A percentile compares a stretch with the other conserved stretches of the same genome.
Evolutionary conservation across 257 asterid genomes (phyloP).

Genomic region (Solanum etuberosum): DNA sequence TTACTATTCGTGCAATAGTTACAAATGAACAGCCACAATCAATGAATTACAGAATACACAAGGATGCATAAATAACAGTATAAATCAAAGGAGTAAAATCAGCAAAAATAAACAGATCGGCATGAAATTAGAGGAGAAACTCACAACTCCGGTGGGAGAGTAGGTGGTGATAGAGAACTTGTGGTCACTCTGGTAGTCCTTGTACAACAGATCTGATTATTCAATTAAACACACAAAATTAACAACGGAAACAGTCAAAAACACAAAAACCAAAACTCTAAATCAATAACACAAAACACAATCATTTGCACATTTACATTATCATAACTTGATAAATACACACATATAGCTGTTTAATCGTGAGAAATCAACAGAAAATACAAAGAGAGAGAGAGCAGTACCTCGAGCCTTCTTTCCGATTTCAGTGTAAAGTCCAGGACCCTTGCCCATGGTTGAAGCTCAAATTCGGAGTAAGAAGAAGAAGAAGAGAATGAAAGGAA

Average conservation of each 20-base stretch:
- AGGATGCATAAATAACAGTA: background rate
- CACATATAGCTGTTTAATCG: background rate
- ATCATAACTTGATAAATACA: background rate
- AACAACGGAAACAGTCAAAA: background rate
- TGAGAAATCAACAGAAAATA: background rate
- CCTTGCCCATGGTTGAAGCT: slow-evolving; percentile 55
- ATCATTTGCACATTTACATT: background rate
- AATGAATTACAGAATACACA: background rate
- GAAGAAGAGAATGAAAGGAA: background rate
- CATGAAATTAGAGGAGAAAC: background rate
- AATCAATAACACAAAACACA: background rate
- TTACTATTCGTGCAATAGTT: background rate
- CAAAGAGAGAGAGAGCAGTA: background rate
- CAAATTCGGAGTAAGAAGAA: background rate
- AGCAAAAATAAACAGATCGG: background rate
- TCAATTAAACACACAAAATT: background rate
- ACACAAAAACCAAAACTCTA: background rate
- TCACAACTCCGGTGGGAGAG: slow-evolving; percentile 34
- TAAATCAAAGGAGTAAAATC: background rate
- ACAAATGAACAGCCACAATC: background rate
- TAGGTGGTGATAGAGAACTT: slow-evolving; percentile 38
- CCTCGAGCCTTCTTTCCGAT: slow-evolving; percentile 88
- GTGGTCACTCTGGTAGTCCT: slow-evolving; percentile 40
- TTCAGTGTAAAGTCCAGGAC: slow-evolving; percentile 86
- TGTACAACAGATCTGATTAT: slow-evolving; percentile 37